Percentiles rank a stretch among this genome's conserved stretches.
phyloP scores from a whole-genome alignment of 345 rosid species.

The Hirschfeldia incana region DNA sequence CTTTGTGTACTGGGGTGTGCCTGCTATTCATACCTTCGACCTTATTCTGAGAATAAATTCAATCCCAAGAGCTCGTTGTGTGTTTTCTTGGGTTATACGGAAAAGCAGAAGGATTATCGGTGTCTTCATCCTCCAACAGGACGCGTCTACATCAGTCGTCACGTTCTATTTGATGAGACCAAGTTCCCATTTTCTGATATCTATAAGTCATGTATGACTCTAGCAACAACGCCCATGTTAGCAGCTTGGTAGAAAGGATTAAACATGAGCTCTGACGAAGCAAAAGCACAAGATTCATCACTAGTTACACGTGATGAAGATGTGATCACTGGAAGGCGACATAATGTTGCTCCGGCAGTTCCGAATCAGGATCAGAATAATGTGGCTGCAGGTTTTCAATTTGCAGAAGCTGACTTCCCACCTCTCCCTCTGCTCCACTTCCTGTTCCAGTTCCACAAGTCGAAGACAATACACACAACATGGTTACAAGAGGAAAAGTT shows the following conservation, averaged over 20 bases:
- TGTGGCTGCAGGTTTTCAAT: no score
- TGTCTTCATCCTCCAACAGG: neutral
- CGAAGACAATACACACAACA: neutral
- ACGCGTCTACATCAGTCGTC: neutral
- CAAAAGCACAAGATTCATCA: neutral
- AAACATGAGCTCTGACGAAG: neutral
- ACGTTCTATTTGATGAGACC: neutral
- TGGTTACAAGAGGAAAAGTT: neutral
- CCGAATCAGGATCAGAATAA: no score
- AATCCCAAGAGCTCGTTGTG: neutral
- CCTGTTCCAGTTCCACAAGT: neutral
- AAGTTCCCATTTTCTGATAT: neutral
- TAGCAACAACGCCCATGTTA: neutral
- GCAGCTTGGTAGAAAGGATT: neutral
- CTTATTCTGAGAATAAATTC: neutral
- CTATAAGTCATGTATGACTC: neutral
- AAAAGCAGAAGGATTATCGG: neutral
- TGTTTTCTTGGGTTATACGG: neutral
- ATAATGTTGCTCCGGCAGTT: no score
- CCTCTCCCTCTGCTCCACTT: neutral
- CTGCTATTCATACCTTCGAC: neutral
- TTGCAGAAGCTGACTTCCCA: neutral
- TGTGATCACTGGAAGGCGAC: no score
- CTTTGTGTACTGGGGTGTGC: neutral
- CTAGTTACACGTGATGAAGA: no score